phyloP scores from a whole-genome alignment of 2,329 filamentous ascomycete species.

The Fusarium concolor region DNA sequence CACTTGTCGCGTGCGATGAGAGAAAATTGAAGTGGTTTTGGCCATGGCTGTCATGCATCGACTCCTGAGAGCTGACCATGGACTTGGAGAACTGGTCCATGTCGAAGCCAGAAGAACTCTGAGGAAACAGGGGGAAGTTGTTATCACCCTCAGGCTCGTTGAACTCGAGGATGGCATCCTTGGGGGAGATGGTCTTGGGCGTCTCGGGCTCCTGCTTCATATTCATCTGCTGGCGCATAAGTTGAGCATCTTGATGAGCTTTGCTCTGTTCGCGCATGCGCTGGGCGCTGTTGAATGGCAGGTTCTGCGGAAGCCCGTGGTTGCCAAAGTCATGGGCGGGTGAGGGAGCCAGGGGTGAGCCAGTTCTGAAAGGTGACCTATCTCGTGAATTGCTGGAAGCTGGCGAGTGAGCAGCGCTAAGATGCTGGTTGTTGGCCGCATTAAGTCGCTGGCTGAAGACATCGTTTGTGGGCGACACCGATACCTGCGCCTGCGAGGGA shows the following conservation, averaged over 20 bases:
- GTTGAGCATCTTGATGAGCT: conserved; percentile 67
- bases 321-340: conserved; percentile 57
- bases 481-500: conserved; percentile 59
- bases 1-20: conserved; percentile 52
- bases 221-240: conserved; percentile 56
- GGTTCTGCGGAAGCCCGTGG: conserved; percentile 27
- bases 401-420: conserved; percentile 68
- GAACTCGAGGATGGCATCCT: conserved; percentile 90
- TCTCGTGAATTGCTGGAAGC: conserved; percentile 66
- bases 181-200: conserved; percentile 92
- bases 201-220: conserved; percentile 59
- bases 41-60: conserved; percentile 30
- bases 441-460: conserved; percentile 82
- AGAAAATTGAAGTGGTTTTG: conserved; percentile 49
- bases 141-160: conserved; percentile 77
- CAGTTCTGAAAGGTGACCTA: conserved; percentile 83
- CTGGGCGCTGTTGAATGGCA: conserved; percentile 64
- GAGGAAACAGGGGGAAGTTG: conserved; percentile 79
- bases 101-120: conserved; percentile 62
- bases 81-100: conserved; percentile 55
- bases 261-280: conserved; percentile 71
- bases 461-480: conserved; percentile 64
- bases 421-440: conserved; percentile 79
- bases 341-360: conserved; percentile 69
- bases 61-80: conserved; percentile 38